Base-by-base conservation (phyloP, 139 green algal genomes). In the Trebouxia sp. region DNA sequence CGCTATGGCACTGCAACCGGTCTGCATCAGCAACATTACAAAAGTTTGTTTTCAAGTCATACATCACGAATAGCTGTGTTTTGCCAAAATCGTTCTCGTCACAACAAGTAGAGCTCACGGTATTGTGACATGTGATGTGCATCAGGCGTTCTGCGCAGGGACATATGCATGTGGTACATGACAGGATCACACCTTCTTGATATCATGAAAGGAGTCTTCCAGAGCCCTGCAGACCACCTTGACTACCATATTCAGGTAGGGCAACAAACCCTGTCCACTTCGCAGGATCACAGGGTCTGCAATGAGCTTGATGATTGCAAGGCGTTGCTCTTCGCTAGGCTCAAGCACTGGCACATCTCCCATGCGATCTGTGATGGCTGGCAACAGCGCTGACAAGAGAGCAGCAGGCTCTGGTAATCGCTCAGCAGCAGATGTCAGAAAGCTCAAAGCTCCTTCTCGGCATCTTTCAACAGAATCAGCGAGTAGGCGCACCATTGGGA, bases 101-200 rank as follows among this genome's bases (percentile, higher is more conserved):
- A n/a, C n/a, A n/a, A n/a, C n/a, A n/a, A n/a, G n/a, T n/a, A n/a
- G n/a, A n/a, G n/a, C n/a, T n/a, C n/a, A n/a, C n/a, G n/a, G n/a
- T n/a, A n/a, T n/a, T n/a, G n/a, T n/a, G n/a, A n/a, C n/a, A n/a
- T n/a, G n/a, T n/a, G n/a, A n/a, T n/a, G n/a, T n/a, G n/a, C n/a
- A n/a, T n/a, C n/a, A n/a, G n/a, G n/a, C n/a, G n/a, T n/a, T n/a
- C n/a, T n/a, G n/a, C n/a, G n/a, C n/a, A n/a, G n/a, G n/a, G n/a
- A n/a, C n/a, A n/a, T n/a, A n/a, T n/a, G n/a, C n/a, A n/a, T n/a
- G n/a, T n/a, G n/a, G n/a, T n/a, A n/a, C n/a, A n/a, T n/a, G n/a
- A n/a, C n/a, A n/a, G n/a, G n/a, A n/a, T n/a, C n/a, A n/a, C n/a
- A 81, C 83, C 81, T 93, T 93, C 55, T 96, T 96, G 47, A 92